Evolutionary conservation across 345 rosid genomes (phyloP).

Genomic region (Euphorbia tirucalli): DNA sequence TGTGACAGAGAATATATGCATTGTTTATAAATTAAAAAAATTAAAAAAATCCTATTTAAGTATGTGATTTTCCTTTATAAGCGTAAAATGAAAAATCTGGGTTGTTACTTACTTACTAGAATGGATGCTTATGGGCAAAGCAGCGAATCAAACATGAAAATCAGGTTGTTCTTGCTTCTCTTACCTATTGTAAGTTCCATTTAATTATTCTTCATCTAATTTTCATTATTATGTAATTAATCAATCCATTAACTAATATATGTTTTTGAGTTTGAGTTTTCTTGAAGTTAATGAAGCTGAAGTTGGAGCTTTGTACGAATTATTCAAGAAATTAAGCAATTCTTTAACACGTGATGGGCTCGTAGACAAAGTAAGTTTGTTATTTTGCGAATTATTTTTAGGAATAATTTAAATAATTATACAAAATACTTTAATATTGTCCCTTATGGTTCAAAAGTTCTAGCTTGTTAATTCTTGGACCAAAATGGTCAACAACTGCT

Average conservation of each 20-base stretch:
- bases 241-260: no score
- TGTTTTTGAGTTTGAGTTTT: background rate
- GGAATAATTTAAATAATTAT: no score
- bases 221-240: no score
- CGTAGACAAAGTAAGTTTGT: conserved; percentile 53
- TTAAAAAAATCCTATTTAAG: no score
- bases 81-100: background rate
- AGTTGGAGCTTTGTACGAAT: conserved; percentile 49
- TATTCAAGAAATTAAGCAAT: conserved; percentile 62
- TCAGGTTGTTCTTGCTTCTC: conserved; percentile 33
- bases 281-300: conserved; percentile 56
- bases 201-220: background rate
- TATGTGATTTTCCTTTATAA: background rate
- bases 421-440: no score
- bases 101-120: background rate
- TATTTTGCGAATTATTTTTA: no score
- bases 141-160: conserved; percentile 17
- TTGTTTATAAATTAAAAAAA: no score
- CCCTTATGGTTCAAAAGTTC: no score
- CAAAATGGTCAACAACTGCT: no score
- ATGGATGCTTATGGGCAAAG: conserved; percentile 35
- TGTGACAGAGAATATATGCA: no score
- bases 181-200: conserved; percentile 25
- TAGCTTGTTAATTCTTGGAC: no score
- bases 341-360: conserved; percentile 54